phyloP scores from a whole-genome alignment of 768 basidiomycete genomes.

The Lyophyllum shimeji region DNA sequence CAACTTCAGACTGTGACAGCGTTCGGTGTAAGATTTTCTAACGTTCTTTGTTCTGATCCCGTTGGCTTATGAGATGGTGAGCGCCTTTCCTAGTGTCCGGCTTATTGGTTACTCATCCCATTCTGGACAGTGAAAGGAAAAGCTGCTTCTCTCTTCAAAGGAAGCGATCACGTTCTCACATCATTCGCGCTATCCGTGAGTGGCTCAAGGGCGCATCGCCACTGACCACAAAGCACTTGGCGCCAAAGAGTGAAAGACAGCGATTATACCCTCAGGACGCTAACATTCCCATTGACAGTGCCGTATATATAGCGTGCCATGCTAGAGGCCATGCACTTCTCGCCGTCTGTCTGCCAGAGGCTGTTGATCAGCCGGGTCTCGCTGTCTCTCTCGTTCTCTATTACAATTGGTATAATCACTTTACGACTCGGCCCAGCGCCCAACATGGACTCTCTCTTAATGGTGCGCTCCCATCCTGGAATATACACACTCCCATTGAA shows the following conservation, averaged over 20 bases:
- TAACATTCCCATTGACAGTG: neutral
- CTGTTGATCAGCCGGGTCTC: constrained; percentile 21
- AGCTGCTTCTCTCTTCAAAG: neutral
- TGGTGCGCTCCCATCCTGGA: constrained; percentile 3
- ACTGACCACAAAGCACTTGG: constrained; percentile 11
- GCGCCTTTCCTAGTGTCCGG: neutral
- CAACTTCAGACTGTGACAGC: neutral
- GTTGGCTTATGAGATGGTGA: neutral
- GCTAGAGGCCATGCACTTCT: neutral
- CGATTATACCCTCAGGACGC: constrained; percentile 1
- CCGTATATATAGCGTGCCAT: constrained; percentile 7
- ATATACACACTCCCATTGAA: neutral
- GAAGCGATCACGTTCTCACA: neutral
- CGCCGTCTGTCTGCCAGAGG: neutral
- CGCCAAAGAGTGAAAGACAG: constrained; percentile 13
- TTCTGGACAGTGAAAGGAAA: neutral
- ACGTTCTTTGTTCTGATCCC: neutral
- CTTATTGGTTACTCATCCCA: neutral
- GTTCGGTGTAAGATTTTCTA: neutral
- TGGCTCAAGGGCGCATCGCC: constrained; percentile 1
- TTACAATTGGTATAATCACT: constrained; percentile 9
- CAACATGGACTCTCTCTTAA: constrained; percentile 14
- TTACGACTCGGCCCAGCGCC: constrained; percentile 13
- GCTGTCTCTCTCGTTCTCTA: neutral
- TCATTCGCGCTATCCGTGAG: neutral